Base-by-base conservation (phyloP, 2,329 filamentous ascomycete species). In the Teratosphaeria epicoccoides region DNA sequence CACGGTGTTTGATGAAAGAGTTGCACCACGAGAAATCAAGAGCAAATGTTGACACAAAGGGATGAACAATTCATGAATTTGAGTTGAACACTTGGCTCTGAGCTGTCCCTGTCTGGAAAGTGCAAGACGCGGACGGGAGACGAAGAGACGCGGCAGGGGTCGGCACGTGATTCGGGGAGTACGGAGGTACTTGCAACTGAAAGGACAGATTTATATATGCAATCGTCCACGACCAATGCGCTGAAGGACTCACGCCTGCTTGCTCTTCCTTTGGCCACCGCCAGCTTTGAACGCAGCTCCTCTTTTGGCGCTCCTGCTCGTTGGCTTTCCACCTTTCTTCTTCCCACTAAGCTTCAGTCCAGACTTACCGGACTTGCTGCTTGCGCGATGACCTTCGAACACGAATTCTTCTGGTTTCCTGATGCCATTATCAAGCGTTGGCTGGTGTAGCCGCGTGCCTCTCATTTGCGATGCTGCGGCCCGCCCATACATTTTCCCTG, bases 311-410 rank as follows among this genome's bases (percentile, higher is more conserved):
- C 73, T 71, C 51, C 73, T 66, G 46, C 69, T 72, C 17, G 63
- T 68, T 12, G 72, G 68, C 61, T 71, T 73, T 0, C 60, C 64
- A 11, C 64, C 71, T 63, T 77, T 80, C 56, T 72, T 73, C 55
- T 60, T 79, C 57, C 80, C 80, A 10, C 78, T 76, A 29, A 77
- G 72, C 62, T 80, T 80, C 52, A 78, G 65, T 20, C 84, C 84
- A 40, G 80, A 80, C 61, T 76, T 82, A 4, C 79, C 83, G 54
- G 84, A 80, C 52, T 76, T 84, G 26, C 77, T 72, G 50, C 79
- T 87, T 9, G 87, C 87, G 50, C 88, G 78, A 57, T 84, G 82
- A 0, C 88, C 88, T 67, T 94, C 88, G 61, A 91, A 90, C n/a
- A 90, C 79, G 56, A 90, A 80, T 14, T 76, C 74, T 68, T 89